phyloP scores from a whole-genome alignment of 768 basidiomycete species.

The Podaxis sp. region DNA sequence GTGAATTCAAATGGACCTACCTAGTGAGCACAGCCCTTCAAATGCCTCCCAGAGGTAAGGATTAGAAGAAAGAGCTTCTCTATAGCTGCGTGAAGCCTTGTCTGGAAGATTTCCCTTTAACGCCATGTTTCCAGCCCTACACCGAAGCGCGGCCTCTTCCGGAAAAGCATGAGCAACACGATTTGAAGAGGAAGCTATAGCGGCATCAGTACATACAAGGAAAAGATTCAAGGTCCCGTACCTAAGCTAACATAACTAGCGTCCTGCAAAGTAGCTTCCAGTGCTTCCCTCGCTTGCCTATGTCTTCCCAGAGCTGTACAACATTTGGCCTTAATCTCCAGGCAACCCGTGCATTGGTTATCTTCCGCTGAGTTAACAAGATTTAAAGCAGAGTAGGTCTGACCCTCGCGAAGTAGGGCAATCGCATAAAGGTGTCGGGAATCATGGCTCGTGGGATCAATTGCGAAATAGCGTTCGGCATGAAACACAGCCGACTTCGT shows the following conservation, averaged over 20 bases:
- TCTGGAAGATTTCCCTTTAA: constrained; percentile 77
- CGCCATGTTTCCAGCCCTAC: constrained; percentile 76
- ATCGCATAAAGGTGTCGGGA: constrained; percentile 85
- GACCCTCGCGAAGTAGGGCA: constrained; percentile 65
- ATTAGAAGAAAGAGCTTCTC: constrained; percentile 67
- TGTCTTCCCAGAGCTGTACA: constrained; percentile 72
- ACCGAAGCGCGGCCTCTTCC: constrained; percentile 71
- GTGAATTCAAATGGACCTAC: constrained; percentile 39
- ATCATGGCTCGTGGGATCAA: constrained; percentile 73
- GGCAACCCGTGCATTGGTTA: constrained; percentile 68
- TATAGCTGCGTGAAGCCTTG: constrained; percentile 70
- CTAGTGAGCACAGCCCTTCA: constrained; percentile 80
- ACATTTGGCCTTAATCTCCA: constrained; percentile 77
- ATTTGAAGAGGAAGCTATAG: constrained; percentile 52
- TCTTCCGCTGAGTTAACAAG: constrained; percentile 65
- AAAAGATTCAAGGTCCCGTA: constrained; percentile 34
- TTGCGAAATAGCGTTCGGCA: constrained; percentile 78
- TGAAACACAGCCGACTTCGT: constrained; percentile 83
- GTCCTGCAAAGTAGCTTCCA: constrained; percentile 62
- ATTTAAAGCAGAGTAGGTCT: constrained; percentile 73
- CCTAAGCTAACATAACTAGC: constrained; percentile 53
- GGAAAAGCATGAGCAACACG: constrained; percentile 61
- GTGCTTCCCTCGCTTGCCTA: constrained; percentile 72
- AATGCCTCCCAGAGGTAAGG: constrained; percentile 93
- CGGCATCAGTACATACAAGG: constrained; percentile 13